Evolutionary conservation across 768 basidiomycete species (phyloP), one percentile per base, ranked within the genome.

Genomic region (Mycena floridula): DNA sequence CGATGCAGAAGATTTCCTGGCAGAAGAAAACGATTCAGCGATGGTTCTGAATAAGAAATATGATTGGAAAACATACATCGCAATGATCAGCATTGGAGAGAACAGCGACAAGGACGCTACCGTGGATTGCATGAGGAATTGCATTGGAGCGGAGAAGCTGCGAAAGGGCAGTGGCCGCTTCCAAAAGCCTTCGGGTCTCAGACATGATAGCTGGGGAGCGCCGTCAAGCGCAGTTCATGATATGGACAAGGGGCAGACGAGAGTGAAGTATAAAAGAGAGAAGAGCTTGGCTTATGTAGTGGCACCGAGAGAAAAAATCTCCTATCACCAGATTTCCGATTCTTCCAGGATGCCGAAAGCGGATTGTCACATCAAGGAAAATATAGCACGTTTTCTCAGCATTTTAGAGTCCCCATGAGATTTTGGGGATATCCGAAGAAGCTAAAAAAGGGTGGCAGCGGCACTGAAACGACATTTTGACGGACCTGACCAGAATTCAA

Each of bases 1-100:
- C 87, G 59, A 92, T 81, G 60, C 89, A 91, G 50, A 73, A 82
- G 43, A 92, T 85, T 64, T 92, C 89, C 89, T 91, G 61, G 5
- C 15, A 37, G 21, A 26, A 32, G 22, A 15, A 28, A 60, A 47
- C 57, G 53, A 22, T 44, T 13, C 28, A 18, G 1, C 11, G 16
- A 23, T 24, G 49, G 40, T 13, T 37, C 22, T 13, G 25, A 4
- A 16, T 43, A 20, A 13, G 37, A 45, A 26, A 46, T 25, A n/a
- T n/a, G n/a, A 32, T 13, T 45, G 45, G 44, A 45, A 42, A 5
- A 72, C 78, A 46, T 56, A 82, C 89, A 58, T 89, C 82, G 50
- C 80, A 72, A 35, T 80, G 76, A 35, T 80, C 68, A 53, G 65
- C 73, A 53, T 80, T 80, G 28, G 85, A 74, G 39, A 92, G 72